These are phyloP conservation scores for Filobasidium uniguttulatum DNA, from an alignment of 1,284 basidiomycete genomes.

Conservation along the genomic window DNA sequence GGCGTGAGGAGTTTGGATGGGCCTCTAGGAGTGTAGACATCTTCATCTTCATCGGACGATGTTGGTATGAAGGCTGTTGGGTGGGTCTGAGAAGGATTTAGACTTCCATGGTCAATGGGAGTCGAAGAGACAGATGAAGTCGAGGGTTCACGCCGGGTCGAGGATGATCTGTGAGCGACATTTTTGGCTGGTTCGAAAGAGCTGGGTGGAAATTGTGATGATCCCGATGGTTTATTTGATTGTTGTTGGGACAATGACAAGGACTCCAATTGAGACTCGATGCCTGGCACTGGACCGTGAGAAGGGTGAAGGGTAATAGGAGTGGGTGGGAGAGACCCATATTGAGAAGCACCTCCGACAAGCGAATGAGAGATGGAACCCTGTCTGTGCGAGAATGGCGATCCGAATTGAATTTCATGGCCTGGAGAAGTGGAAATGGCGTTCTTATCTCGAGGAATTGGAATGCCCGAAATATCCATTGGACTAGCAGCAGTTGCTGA, in stretches of 20 bases:
- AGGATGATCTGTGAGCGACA: too few relatives aligned
- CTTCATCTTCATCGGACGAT: conserved; percentile 22
- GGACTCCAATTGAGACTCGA: not conserved
- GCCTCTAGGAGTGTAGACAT: not conserved
- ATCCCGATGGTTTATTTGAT: too few relatives aligned
- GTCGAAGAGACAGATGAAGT: conserved; percentile 10
- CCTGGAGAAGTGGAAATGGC: too few relatives aligned
- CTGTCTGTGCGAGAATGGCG: not conserved
- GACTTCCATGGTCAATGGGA: not conserved
- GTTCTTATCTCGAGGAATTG: too few relatives aligned
- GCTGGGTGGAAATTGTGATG: too few relatives aligned
- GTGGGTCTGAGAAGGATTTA: too few relatives aligned
- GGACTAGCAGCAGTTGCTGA: too few relatives aligned
- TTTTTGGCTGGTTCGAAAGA: too few relatives aligned
- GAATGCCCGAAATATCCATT: too few relatives aligned
- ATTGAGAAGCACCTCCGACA: not conserved
- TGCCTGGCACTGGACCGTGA: not conserved
- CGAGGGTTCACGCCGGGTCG: conserved; percentile 17
- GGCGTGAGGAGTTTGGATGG: not conserved
- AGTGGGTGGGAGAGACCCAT: not conserved
- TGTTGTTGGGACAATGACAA: too few relatives aligned
- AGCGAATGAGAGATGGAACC: not conserved
- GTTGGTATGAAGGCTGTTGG: conserved; percentile 2
- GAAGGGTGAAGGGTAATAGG: too few relatives aligned
- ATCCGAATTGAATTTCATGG: not conserved